Evolutionary conservation across 129 eudicot genomes (phyloP).

Genomic region (Sambucus nigra): DNA sequence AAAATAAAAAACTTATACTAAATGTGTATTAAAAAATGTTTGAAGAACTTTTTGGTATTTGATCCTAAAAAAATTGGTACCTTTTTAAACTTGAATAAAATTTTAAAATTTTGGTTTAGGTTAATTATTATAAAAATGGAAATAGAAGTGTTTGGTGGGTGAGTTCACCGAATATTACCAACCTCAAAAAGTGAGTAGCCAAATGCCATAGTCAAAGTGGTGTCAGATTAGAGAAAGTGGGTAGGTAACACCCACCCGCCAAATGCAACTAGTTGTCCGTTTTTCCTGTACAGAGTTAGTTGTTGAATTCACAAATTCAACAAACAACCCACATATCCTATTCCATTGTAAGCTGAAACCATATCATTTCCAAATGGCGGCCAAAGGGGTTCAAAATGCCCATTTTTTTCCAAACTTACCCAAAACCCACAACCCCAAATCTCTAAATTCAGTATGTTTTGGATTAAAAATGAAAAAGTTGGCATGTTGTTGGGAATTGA

Average conservation of each 20-base stretch:
- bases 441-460: conserved; percentile 30
- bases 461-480: conserved; percentile 41
- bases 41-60: too few relatives aligned
- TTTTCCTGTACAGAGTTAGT: neutral
- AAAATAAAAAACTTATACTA: too few relatives aligned
- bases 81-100: too few relatives aligned
- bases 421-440: conserved; percentile 35
- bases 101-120: too few relatives aligned
- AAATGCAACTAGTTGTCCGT: too few relatives aligned
- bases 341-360: neutral
- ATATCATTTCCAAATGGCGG: conserved; percentile 33
- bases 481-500: conserved; percentile 14
- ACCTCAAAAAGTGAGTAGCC: too few relatives aligned
- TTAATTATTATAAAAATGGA: too few relatives aligned
- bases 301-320: neutral
- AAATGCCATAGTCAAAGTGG: too few relatives aligned
- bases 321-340: conserved; percentile 3
- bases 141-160: too few relatives aligned
- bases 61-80: too few relatives aligned
- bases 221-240: neutral
- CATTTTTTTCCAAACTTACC: conserved; percentile 24
- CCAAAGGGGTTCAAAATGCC: conserved; percentile 31
- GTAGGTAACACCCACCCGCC: neutral
- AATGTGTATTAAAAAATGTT: too few relatives aligned
- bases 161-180: too few relatives aligned